A percentile compares a stretch with the other conserved stretches of the same genome.
These are phyloP conservation scores for Cucurbita ficifolia DNA, from an alignment of 306 rosid species.

Conservation along the genomic window DNA sequence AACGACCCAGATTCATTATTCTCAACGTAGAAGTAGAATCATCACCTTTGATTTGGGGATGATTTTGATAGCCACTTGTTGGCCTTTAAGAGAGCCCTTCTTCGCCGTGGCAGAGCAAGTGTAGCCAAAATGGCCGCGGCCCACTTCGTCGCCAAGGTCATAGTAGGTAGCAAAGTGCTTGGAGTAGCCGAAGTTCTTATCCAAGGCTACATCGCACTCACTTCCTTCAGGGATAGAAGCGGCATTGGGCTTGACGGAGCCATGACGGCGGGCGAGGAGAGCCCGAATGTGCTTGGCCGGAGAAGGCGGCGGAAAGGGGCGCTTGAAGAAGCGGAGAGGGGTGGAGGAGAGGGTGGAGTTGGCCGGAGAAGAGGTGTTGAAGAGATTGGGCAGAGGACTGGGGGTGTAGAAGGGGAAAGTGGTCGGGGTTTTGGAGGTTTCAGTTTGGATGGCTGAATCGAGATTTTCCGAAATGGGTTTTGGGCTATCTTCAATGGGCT, in stretches of 20 bases:
- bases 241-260: slow-evolving; percentile 79
- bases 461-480: slow-evolving; percentile 4
- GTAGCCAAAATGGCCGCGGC: slow-evolving; percentile 95
- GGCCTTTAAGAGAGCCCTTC: slow-evolving; percentile 66
- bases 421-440: slow-evolving; percentile 22
- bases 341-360: slow-evolving; percentile 53
- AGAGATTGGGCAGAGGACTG: slow-evolving; percentile 67
- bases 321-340: slow-evolving; percentile 63
- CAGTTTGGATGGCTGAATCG: slow-evolving; percentile 3
- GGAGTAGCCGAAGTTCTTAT: slow-evolving; percentile 63
- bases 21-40: not conserved
- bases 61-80: slow-evolving; percentile 79
- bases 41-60: slow-evolving; percentile 80
- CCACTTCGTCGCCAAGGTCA: slow-evolving; percentile 75
- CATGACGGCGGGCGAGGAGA: slow-evolving; percentile 64
- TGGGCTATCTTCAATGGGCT: slow-evolving; percentile 21
- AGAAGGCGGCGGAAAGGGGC: slow-evolving; percentile 91
- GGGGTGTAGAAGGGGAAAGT: slow-evolving; percentile 79
- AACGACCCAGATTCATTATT: not conserved
- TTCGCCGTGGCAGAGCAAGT: slow-evolving; percentile 69
- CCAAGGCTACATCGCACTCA: slow-evolving; percentile 69
- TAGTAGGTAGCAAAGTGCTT: slow-evolving; percentile 45
- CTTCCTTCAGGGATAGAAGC: slow-evolving; percentile 88
- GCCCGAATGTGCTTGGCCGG: slow-evolving; percentile 94
- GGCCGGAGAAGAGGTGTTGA: slow-evolving; percentile 76